phyloP scores from a whole-genome alignment of 345 rosid species.

The Pistacia integerrima region DNA sequence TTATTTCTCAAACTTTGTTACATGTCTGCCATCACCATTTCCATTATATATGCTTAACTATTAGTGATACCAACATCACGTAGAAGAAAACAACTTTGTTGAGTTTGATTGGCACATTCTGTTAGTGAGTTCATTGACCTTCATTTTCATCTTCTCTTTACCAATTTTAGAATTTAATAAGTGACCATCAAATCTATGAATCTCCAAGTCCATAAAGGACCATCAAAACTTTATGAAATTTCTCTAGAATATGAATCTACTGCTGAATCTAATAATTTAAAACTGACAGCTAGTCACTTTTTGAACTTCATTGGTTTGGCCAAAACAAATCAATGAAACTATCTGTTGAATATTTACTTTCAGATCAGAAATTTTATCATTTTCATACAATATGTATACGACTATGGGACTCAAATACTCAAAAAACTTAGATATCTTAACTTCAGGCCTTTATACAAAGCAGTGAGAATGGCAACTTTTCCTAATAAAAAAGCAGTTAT shows the following conservation, averaged over 20 bases:
- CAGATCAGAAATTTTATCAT: not conserved
- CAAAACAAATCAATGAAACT: not conserved
- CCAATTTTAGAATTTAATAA: not conserved
- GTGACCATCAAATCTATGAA: not conserved
- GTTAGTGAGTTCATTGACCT: not conserved
- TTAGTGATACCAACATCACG: not conserved
- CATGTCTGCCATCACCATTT: not conserved
- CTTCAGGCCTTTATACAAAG: not conserved
- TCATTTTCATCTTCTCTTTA: not conserved
- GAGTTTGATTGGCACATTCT: not conserved
- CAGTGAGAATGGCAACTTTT: not conserved
- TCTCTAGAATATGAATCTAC: not conserved
- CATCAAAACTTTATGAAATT: not conserved
- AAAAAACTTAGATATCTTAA: not conserved
- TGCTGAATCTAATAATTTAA: not conserved
- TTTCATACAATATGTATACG: not conserved
- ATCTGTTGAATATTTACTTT: not conserved
- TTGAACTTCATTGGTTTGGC: not conserved
- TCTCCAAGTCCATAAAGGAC: slow-evolving; percentile 6
- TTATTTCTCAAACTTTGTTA: not conserved
- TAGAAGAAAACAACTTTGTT: not conserved
- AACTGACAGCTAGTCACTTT: not conserved
- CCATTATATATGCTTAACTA: not conserved
- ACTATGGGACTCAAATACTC: not conserved
- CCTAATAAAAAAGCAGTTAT: not conserved